Percentiles rank a stretch among this genome's conserved stretches.
Conservation (phyloP, 768 basidiomycete genomes). For the Trametes coccinea region DNA sequence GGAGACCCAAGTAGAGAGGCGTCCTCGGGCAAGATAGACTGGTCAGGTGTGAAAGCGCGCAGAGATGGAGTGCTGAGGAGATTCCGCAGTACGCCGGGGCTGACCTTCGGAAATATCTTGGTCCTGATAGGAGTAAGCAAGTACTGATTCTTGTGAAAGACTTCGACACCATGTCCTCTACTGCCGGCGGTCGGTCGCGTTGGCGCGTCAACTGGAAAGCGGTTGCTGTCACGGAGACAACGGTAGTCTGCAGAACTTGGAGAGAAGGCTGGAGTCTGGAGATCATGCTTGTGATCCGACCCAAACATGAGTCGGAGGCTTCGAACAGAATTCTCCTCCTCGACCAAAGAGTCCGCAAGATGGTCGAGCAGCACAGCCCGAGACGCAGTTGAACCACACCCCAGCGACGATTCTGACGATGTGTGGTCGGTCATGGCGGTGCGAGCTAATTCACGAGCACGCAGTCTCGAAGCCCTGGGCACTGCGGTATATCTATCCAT, state of each 20-base stretch:
- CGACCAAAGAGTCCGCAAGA: neutral
- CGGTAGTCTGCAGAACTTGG: neutral
- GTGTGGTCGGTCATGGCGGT: too few species aligned
- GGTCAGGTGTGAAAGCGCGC: slow-evolving; percentile 13
- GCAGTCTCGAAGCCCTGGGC: too few species aligned
- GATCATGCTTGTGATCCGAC: neutral
- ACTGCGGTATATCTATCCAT: too few species aligned
- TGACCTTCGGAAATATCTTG: slow-evolving; percentile 16
- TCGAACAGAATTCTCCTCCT: neutral
- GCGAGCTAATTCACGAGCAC: too few species aligned
- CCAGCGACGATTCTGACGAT: neutral
- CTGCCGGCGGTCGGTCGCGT: too few species aligned
- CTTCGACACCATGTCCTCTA: neutral
- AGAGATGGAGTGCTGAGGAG: slow-evolving; percentile 16
- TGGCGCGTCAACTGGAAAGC: neutral
- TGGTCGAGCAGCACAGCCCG: neutral
- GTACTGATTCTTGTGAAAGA: slow-evolving; percentile 14
- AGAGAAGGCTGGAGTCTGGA: neutral
- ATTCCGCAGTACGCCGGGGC: slow-evolving; percentile 10
- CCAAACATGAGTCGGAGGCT: slow-evolving; percentile 2
- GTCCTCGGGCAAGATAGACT: neutral
- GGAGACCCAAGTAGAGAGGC: slow-evolving; percentile 8
- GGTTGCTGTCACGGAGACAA: too few species aligned
- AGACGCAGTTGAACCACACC: neutral
- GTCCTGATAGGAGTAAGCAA: slow-evolving; percentile 17